Evolutionary conservation across 1,139 yeast genomes (phyloP).

Genomic region (Pichia sp.): DNA sequence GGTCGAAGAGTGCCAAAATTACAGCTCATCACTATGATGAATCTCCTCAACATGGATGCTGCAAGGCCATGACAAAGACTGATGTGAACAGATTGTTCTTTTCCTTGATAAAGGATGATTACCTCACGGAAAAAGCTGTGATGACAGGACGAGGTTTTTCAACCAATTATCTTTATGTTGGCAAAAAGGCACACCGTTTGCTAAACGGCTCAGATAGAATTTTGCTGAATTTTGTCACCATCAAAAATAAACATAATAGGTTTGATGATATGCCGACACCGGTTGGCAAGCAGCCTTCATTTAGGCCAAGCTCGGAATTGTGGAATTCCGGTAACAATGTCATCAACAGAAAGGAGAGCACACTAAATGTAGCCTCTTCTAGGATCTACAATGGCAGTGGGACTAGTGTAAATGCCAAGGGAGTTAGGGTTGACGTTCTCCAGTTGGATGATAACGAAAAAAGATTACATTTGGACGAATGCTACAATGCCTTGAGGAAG

Average conservation of each 20-base stretch:
- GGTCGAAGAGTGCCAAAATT: constrained; percentile 60
- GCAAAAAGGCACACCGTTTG: constrained; percentile 44
- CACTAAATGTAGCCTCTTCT: too few species aligned
- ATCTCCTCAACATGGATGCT: constrained; percentile 61
- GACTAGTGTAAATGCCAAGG: constrained; percentile 6
- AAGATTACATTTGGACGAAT: constrained; percentile 30
- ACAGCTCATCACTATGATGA: constrained; percentile 55
- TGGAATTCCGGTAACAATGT: constrained; percentile 3
- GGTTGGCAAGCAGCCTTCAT: constrained; percentile 10
- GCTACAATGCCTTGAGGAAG: constrained; percentile 38
- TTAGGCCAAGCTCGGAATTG: constrained; percentile 13
- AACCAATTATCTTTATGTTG: constrained; percentile 57
- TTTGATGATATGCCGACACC: neutral
- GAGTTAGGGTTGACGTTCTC: constrained; percentile 10
- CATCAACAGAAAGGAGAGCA: neutral
- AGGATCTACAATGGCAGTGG: too few species aligned
- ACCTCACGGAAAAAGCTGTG: constrained; percentile 64
- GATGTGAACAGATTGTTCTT: constrained; percentile 80
- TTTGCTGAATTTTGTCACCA: constrained; percentile 35
- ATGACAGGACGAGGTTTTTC: constrained; percentile 77
- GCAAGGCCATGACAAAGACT: constrained; percentile 52
- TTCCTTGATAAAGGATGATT: constrained; percentile 61
- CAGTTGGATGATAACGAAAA: constrained; percentile 17
- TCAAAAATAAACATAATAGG: neutral
- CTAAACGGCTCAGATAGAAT: constrained; percentile 39